Base-by-base conservation (phyloP, 306 rosid species). In the Begonia loranthoides region DNA sequence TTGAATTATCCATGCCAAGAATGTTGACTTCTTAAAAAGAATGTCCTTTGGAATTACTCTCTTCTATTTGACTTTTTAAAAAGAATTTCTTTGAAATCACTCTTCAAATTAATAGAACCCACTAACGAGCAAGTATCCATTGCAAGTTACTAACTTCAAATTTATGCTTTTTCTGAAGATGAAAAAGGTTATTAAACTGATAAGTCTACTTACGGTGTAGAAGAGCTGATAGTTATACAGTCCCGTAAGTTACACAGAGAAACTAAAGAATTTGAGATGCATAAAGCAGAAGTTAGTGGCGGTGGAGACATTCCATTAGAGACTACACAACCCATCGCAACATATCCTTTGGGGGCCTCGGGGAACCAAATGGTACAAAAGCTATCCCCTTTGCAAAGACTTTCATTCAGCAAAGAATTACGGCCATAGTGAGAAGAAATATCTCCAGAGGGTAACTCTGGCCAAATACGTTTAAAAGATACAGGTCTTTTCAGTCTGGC, bases 291-390 rank as follows among this genome's bases (percentile, higher is more conserved):
- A 56, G 95, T 78, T 44, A 78, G 66, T 28, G 87, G 82, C 9
- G 97, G 97, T 14, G 70, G 77, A n/a, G 65, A 38, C 55, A 65
- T 78, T 68, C 83, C 92, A 13, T 58, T 75, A 28, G 87, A 74
- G 66, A 76, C 97, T 52, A 85, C 83, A 68, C 97, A 90, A 49
- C 97, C 97, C 60, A 90, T 63, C 6, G 95, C 86, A 66, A 82
- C 94, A 74, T 80, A 90, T 61, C 94, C 97, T 58, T 73, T 71
- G 33, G 97, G 95, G 2, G 97, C 97, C 67, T 76, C 86, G 49
- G 97, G 97, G 56, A 85, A 86, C 97, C 97, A 90, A 64, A 90
- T 72, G 47, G 90, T 78, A 76, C 82, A 85, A 56, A 60, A 50
- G 54, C 55, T 57, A 56, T 69, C 79, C 56, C 64, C 76, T 19